Base-by-base conservation (phyloP, 2,329 filamentous ascomycete genomes). In the Seiridium unicorne region DNA sequence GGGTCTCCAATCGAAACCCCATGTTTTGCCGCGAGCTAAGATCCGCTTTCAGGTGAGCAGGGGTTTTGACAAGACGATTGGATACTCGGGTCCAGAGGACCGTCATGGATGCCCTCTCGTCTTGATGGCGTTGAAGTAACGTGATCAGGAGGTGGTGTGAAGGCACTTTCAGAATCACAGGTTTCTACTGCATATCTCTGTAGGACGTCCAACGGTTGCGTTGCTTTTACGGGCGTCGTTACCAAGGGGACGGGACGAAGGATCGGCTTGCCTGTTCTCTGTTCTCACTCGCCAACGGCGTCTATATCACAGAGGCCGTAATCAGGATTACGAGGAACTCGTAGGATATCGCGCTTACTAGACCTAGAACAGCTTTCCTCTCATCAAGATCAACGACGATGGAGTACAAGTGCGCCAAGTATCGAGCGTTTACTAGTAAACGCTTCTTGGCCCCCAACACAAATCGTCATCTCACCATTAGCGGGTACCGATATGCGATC, bases 1-100 rank as follows among this genome's bases (percentile, higher is more conserved):
- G 65, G 62, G 61, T 66, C 63, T 64, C 71, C 71, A 72, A 72
- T 71, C 64, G 63, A 65, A 60, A 61, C 64, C 69, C 65, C 67
- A 68, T 62, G 59, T 63, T 57, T 60, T 60, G 63, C 63, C 58
- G 56, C 58, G 60, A 63, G 57, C 68, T 34, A 44, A 61, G 67
- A 66, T 58, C 63, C 62, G 63, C 46, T 9, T 65, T 70, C 67
- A 70, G 68, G 64, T 60, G 68, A 63, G 54, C 70, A 71, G 56
- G 70, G 71, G 64, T 70, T 61, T 65, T 68, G 62, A 44, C 61
- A 61, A 34, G 44, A 59, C 63, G 61, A 73, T 73, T 73, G 70
- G 71, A 55, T 55, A 44, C 56, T 31, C 44, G 11, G 42, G 10
- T 55, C 64, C 61, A 68, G 62, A 62, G 66, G 68, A 46, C 56